Conservation (phyloP, 179 eudicot genomes). For the Monotropa hypopitys region DNA sequence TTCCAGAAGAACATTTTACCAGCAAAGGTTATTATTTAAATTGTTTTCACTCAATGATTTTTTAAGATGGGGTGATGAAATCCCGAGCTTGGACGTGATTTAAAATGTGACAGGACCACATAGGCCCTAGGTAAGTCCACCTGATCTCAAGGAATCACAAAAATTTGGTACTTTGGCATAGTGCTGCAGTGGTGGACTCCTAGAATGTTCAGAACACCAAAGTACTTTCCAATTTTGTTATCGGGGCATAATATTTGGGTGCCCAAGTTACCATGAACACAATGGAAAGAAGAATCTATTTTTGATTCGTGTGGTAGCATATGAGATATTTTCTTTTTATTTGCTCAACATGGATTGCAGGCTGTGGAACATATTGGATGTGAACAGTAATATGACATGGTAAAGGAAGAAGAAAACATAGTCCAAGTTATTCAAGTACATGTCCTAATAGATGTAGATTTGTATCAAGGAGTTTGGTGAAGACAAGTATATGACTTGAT, state of each 20-base stretch:
- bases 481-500: neutral
- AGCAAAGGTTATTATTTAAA: neutral
- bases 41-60: neutral
- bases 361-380: neutral
- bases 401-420: neutral
- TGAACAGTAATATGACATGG: neutral
- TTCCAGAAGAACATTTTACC: neutral
- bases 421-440: neutral
- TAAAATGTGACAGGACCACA: neutral
- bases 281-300: neutral
- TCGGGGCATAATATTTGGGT: neutral
- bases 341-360: neutral
- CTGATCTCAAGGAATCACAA: neutral
- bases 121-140: neutral
- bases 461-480: neutral
- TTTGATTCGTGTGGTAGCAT: neutral
- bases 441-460: neutral
- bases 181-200: neutral
- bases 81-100: neutral
- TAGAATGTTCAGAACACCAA: neutral
- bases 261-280: neutral
- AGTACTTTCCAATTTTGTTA: neutral
- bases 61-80: neutral
- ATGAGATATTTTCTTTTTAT: neutral
- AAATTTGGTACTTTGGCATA: neutral